These are phyloP conservation scores for Neobulgaria alba DNA, from an alignment of 2,329 filamentous ascomycete species.

Conservation along the genomic window DNA sequence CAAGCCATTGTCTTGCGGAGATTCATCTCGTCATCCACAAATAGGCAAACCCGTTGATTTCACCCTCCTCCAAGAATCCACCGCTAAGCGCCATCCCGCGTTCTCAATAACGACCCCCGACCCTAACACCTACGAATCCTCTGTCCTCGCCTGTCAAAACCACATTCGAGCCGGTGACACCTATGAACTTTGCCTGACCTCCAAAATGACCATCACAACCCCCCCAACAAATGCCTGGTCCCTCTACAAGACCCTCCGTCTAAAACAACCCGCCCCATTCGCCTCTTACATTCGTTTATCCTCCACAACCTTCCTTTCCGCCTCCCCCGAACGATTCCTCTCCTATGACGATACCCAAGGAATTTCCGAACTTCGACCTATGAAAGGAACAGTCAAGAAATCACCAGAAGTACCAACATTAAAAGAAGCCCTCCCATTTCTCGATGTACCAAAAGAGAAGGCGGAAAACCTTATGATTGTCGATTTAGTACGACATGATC, in stretches of 20 bases:
- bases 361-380: constrained; percentile 73
- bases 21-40: not conserved
- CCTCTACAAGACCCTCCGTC: constrained; percentile 26
- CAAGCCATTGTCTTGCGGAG: not conserved
- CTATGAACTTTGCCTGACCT: constrained; percentile 34
- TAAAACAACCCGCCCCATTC: constrained; percentile 36
- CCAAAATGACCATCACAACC: constrained; percentile 30
- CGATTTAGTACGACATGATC: constrained; percentile 87
- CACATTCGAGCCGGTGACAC: constrained; percentile 32
- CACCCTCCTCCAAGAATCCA: not conserved
- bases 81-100: not conserved
- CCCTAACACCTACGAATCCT: constrained; percentile 26
- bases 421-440: constrained; percentile 61
- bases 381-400: constrained; percentile 95
- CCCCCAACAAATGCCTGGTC: constrained; percentile 21
- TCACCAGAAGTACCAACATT: constrained; percentile 54
- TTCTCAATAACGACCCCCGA: constrained; percentile 1
- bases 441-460: constrained; percentile 78
- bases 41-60: not conserved
- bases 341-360: constrained; percentile 50
- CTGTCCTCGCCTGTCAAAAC: constrained; percentile 29
- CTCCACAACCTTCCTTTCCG: constrained; percentile 63
- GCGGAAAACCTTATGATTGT: constrained; percentile 99
- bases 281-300: constrained; percentile 71
- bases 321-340: constrained; percentile 85